Conservation (phyloP, 257 asterid genomes). For the Gentiana straminea region DNA sequence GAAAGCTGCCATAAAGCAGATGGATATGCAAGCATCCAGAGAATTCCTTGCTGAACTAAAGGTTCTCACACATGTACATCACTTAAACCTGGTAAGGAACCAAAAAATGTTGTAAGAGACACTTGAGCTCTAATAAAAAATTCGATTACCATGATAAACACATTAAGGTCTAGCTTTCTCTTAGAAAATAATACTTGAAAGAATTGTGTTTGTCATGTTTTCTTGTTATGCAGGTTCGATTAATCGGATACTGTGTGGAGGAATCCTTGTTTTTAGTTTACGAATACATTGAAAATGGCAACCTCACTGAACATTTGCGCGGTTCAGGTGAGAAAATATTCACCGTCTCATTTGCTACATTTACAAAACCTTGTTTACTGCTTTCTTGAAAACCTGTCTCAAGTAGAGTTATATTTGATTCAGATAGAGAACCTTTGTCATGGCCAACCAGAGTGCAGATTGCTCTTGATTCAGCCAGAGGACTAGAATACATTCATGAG, state of each 20-base stretch:
- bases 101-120: neutral
- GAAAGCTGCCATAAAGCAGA: constrained; percentile 79
- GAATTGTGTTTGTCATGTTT: too few species aligned
- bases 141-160: too few species aligned
- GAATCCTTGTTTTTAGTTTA: constrained; percentile 72
- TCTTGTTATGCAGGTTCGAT: constrained; percentile 45
- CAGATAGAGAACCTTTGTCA: constrained; percentile 41
- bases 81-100: constrained; percentile 66
- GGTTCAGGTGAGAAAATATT: constrained; percentile 36
- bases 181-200: too few species aligned
- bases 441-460: constrained; percentile 76
- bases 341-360: neutral
- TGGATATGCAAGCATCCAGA: constrained; percentile 91
- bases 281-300: constrained; percentile 77
- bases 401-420: neutral
- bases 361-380: too few species aligned
- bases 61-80: constrained; percentile 80
- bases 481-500: constrained; percentile 90
- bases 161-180: too few species aligned
- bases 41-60: constrained; percentile 76
- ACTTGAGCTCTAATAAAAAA: too few species aligned
- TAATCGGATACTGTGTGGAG: constrained; percentile 75
- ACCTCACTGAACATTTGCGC: constrained; percentile 74
- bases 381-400: constrained; percentile 2
- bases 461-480: constrained; percentile 92